Percentiles rank a stretch among this genome's conserved stretches.
These are phyloP conservation scores for Kwoniella shivajii DNA, from an alignment of 1,284 basidiomycete genomes.

Conservation along the genomic window DNA sequence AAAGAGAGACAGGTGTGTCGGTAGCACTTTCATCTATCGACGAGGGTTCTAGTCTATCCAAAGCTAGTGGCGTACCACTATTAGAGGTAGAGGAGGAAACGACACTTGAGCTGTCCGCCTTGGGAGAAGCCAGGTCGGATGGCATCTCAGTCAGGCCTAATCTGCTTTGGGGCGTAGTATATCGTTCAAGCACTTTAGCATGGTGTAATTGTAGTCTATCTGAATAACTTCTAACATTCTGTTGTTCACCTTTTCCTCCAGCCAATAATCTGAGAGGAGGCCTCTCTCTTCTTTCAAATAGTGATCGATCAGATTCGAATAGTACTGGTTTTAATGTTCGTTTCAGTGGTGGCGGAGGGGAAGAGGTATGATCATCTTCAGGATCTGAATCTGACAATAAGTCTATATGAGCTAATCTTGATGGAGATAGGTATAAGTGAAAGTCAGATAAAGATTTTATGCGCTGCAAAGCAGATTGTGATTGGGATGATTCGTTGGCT, in stretches of 20 bases:
- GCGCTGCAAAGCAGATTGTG: constrained; percentile 28
- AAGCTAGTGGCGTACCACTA: too few species aligned
- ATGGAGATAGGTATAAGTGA: constrained; percentile 53
- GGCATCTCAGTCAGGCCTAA: too few species aligned
- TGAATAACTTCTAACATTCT: constrained; percentile 39
- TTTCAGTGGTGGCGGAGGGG: background rate
- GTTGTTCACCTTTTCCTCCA: constrained; percentile 12
- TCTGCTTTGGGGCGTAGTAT: constrained; percentile 13
- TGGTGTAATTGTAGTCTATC: constrained; percentile 44
- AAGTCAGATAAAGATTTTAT: constrained; percentile 51
- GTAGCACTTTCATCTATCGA: background rate
- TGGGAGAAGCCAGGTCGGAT: too few species aligned
- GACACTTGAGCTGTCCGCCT: too few species aligned
- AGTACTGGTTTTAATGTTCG: constrained; percentile 32
- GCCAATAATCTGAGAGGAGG: constrained; percentile 25
- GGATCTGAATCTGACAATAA: constrained; percentile 44
- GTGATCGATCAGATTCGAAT: constrained; percentile 18
- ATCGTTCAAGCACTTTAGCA: constrained; percentile 37
- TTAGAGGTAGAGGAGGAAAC: background rate
- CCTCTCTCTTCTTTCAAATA: constrained; percentile 16
- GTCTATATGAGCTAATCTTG: constrained; percentile 46
- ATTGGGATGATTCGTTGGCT: too few species aligned
- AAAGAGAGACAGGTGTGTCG: background rate
- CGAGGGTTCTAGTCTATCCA: constrained; percentile 1
- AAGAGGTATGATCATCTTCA: constrained; percentile 19